Conservation (phyloP, 2,329 filamentous ascomycete species). For the Canariomyces notabilis region DNA sequence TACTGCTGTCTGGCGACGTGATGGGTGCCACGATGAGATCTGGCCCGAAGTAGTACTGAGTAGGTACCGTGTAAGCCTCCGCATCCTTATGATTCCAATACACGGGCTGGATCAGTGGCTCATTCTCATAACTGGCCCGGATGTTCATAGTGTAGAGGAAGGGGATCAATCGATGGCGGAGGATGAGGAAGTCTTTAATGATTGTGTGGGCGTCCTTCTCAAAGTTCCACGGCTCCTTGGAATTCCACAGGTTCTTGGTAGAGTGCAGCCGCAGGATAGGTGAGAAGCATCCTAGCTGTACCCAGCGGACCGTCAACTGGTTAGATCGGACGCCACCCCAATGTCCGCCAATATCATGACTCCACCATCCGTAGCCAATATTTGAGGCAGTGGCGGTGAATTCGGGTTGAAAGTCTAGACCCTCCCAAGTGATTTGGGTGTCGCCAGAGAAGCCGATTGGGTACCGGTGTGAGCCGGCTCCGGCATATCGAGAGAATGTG, state of each 20-base stretch:
- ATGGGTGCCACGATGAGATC: constrained; percentile 54
- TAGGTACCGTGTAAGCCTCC: constrained; percentile 51
- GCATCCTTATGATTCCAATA: constrained; percentile 55
- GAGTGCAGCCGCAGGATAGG: constrained; percentile 59
- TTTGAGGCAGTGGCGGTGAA: constrained; percentile 63
- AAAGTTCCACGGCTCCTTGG: constrained; percentile 59
- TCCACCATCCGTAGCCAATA: constrained; percentile 66
- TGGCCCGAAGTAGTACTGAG: constrained; percentile 56
- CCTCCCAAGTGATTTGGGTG: constrained; percentile 54
- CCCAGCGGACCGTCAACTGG: constrained; percentile 55
- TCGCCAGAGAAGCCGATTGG: constrained; percentile 63
- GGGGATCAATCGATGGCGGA: constrained; percentile 55
- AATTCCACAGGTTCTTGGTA: constrained; percentile 51
- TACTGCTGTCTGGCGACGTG: constrained; percentile 43
- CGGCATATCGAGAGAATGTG: constrained; percentile 58
- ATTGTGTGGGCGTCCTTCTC: constrained; percentile 40
- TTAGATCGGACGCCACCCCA: constrained; percentile 51
- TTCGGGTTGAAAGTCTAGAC: constrained; percentile 59
- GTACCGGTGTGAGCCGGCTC: constrained; percentile 59
- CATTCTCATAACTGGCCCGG: constrained; percentile 37
- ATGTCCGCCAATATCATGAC: constrained; percentile 63
- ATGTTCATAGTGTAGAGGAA: constrained; percentile 57
- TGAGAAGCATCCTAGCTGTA: constrained; percentile 57
- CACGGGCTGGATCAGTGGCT: constrained; percentile 55
- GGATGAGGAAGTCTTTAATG: constrained; percentile 45